Evolutionary conservation across 2,329 filamentous ascomycete genomes (phyloP), one percentile per base, ranked within the genome.

Genomic region (Allantophomopsis lycopodina): DNA sequence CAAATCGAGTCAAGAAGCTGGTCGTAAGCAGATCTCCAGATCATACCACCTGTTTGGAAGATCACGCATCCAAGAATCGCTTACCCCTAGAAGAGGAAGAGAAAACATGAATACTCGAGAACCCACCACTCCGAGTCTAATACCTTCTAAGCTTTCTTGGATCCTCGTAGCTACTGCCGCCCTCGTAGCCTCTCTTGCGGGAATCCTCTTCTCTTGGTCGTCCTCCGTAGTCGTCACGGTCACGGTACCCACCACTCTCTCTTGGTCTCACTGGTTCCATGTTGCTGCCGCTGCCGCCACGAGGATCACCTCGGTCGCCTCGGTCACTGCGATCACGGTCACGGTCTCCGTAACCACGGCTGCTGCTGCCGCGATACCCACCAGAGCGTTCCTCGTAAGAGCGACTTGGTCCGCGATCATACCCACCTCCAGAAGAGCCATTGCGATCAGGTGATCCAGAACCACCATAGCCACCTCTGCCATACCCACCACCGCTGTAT

Each of bases 181-280:
- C 40, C 17, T 78, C 73, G 56, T 64, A 54, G 45, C 58, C 60
- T 53, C 69, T 59, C 59, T 72, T 69, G 35, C 69, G 58, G 38
- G 47, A 50, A 36, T 62, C 60, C 42, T 70, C 65, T 38, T 71
- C 60, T 42, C 69, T 71, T 48, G 74, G 68, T 37, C 68, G 63
- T n/a, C 31, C 28, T 45, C 67, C 60, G 51, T 64, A 63, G 44
- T 45, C 35, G 33, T 48, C 48, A 16, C 48, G 53, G 38, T 64
- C 60, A 37, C 60, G 52, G 42, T 61, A 60, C 31, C 62, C 65
- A 51, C 47, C 45, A 40, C 41, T 68, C 60, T 73, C 71, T 52
- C 77, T 63, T 39, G 76, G 75, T 54, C 82, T 79, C 56, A 91
- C 75, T 45, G 84, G 85, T 58, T 93, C 86, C 60, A 82, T 81